These are phyloP conservation scores for Emmonsiellopsis sp. DNA, from an alignment of 2,329 filamentous ascomycete genomes.

Conservation along the genomic window DNA sequence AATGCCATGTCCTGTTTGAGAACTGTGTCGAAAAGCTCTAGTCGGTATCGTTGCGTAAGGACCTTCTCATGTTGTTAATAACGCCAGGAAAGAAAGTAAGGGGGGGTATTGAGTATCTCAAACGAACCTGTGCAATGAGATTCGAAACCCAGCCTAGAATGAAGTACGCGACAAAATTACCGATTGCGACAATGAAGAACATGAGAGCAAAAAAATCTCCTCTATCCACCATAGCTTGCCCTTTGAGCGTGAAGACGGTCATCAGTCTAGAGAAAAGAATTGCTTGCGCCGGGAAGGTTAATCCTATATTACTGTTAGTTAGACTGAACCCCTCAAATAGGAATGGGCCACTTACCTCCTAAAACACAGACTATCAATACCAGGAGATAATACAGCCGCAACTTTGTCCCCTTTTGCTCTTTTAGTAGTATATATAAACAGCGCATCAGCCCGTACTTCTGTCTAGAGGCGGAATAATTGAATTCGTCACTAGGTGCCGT, in stretches of 20 bases:
- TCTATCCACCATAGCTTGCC: constrained; percentile 12
- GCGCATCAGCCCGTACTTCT: neutral
- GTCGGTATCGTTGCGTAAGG: constrained; percentile 16
- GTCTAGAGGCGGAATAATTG: neutral
- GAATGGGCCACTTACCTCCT: neutral
- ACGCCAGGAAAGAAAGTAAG: neutral
- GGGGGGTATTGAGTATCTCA: neutral
- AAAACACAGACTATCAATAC: neutral
- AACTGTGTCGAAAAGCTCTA: constrained; percentile 18
- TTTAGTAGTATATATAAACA: constrained; percentile 3
- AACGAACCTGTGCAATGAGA: constrained; percentile 16
- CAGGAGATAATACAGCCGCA: neutral
- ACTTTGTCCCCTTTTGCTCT: neutral
- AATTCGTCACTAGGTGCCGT: neutral
- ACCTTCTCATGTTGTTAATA: neutral
- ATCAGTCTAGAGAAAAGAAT: constrained; percentile 25
- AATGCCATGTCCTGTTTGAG: constrained; percentile 22
- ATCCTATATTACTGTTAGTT: constrained; percentile 18
- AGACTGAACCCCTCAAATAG: neutral
- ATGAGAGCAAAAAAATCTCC: constrained; percentile 40
- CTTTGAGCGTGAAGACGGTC: constrained; percentile 16
- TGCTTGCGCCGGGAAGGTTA: constrained; percentile 40
- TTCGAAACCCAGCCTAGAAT: constrained; percentile 23
- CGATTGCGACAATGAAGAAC: constrained; percentile 38
- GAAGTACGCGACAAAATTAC: constrained; percentile 26